These are phyloP conservation scores for Lyophyllum atratum DNA, from an alignment of 768 basidiomycete species.

Conservation along the genomic window DNA sequence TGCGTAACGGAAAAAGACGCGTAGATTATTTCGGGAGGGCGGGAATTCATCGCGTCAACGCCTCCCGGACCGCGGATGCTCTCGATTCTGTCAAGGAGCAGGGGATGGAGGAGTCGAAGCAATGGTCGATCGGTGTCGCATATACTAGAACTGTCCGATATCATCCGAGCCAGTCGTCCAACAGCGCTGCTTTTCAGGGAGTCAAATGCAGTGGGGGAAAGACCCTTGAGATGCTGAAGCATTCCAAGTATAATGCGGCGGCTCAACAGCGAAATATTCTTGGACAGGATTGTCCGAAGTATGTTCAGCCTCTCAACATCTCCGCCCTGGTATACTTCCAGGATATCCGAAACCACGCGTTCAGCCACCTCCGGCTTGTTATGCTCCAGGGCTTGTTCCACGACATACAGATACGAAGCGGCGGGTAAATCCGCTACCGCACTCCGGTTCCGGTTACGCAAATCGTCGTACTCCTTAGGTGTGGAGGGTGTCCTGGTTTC, in stretches of 20 bases:
- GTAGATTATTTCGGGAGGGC: conserved; percentile 38
- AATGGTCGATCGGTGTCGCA: conserved; percentile 21
- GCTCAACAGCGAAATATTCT: conserved; percentile 10
- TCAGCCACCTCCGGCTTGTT: conserved; percentile 10
- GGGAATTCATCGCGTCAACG: conserved; percentile 32
- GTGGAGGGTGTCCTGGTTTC: background rate
- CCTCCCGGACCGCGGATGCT: conserved; percentile 26
- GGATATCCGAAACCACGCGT: conserved; percentile 24
- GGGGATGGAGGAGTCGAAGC: conserved; percentile 27
- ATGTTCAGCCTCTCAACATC: background rate
- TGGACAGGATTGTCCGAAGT: conserved; percentile 14
- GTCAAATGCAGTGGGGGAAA: conserved; percentile 6
- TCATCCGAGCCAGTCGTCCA: conserved; percentile 16
- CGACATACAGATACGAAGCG: conserved; percentile 9
- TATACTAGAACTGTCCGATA: conserved; percentile 14
- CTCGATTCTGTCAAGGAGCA: conserved; percentile 27
- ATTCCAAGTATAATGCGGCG: conserved; percentile 15
- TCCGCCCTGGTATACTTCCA: conserved; percentile 16
- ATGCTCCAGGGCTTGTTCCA: conserved; percentile 4
- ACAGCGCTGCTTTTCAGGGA: conserved; percentile 6
- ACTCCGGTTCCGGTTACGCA: conserved; percentile 6
- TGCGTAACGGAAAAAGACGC: conserved; percentile 45
- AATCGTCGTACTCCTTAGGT: conserved; percentile 2
- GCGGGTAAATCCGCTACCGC: conserved; percentile 6
- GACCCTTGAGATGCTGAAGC: conserved; percentile 15